Conservation (phyloP, 768 basidiomycete genomes). For the Sarcodon sp. region DNA sequence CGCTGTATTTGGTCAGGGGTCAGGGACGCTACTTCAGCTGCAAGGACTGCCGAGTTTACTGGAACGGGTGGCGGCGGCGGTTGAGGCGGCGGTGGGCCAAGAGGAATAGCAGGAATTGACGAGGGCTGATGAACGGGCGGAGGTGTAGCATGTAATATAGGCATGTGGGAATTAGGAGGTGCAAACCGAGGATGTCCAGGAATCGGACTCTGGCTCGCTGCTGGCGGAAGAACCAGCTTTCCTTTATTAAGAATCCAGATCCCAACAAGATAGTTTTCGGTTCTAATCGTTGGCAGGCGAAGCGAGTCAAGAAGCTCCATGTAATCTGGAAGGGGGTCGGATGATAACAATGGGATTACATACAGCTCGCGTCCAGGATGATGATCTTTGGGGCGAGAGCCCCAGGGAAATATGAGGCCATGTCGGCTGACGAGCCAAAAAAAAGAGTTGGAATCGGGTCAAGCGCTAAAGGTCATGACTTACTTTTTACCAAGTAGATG, state of each 20-base stretch:
- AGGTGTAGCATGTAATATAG: neutral
- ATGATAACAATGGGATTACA: slow-evolving; percentile 61
- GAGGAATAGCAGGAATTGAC: slow-evolving; percentile 4
- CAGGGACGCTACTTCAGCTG: slow-evolving; percentile 59
- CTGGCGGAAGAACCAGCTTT: slow-evolving; percentile 35
- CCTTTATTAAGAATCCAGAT: slow-evolving; percentile 83
- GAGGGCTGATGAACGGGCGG: neutral
- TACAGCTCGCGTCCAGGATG: slow-evolving; percentile 80
- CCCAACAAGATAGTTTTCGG: slow-evolving; percentile 58
- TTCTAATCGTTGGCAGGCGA: slow-evolving; percentile 49
- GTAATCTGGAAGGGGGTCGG: slow-evolving; percentile 67
- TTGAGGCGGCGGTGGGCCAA: slow-evolving; percentile 7
- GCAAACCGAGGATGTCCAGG: slow-evolving; percentile 3
- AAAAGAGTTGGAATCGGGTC: slow-evolving; percentile 2
- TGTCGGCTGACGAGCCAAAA: slow-evolving; percentile 45
- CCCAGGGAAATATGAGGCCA: slow-evolving; percentile 82
- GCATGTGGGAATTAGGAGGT: slow-evolving; percentile 2
- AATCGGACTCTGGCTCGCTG: slow-evolving; percentile 18
- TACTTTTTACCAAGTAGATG: slow-evolving; percentile 67
- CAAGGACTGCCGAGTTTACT: slow-evolving; percentile 24
- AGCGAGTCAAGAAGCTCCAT: slow-evolving; percentile 75
- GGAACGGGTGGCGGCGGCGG: neutral
- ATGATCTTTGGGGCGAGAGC: slow-evolving; percentile 55
- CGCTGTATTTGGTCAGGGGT: slow-evolving; percentile 68
- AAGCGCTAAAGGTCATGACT: slow-evolving; percentile 14